A percentile compares a stretch with the other conserved stretches of the same genome.
Conservation (phyloP, 345 rosid species). For the Moricandia arvensis region DNA sequence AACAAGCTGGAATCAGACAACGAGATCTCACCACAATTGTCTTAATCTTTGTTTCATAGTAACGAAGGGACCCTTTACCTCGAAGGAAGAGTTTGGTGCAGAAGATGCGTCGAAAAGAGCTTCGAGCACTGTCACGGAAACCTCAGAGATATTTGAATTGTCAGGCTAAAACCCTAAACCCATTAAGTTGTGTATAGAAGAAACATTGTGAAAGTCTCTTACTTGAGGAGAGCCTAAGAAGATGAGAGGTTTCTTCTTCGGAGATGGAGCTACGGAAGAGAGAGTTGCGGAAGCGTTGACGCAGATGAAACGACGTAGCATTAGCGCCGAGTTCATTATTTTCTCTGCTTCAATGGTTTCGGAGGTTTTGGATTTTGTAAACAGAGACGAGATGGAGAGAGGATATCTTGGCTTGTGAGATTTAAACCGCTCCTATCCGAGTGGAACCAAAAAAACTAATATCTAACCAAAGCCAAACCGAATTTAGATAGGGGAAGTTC, state of each 20-base stretch:
- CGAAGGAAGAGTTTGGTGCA: conserved; percentile 59
- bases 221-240: conserved; percentile 97
- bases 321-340: conserved; percentile 42
- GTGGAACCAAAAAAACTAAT: too few relatives aligned
- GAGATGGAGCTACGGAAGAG: conserved; percentile 27
- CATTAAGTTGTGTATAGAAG: neutral
- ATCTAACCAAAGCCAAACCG: too few relatives aligned
- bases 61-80: conserved; percentile 43
- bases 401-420: too few relatives aligned
- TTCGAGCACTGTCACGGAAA: conserved; percentile 77
- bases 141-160: conserved; percentile 37
- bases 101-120: conserved; percentile 71
- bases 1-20: conserved; percentile 2
- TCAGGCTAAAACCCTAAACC: neutral
- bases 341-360: conserved; percentile 11
- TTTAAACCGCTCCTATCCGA: too few relatives aligned
- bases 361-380: conserved; percentile 1
- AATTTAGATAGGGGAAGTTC: too few relatives aligned
- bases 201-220: neutral
- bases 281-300: conserved; percentile 37
- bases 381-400: neutral
- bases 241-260: conserved; percentile 72
- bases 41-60: conserved; percentile 3
- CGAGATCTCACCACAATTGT: conserved; percentile 5
- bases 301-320: conserved; percentile 77